Evolutionary conservation across 225 moss, liverwort and hornwort species (phyloP), one percentile per base, ranked within the genome.

Genomic region (Pseudisothecium myosuroides): DNA sequence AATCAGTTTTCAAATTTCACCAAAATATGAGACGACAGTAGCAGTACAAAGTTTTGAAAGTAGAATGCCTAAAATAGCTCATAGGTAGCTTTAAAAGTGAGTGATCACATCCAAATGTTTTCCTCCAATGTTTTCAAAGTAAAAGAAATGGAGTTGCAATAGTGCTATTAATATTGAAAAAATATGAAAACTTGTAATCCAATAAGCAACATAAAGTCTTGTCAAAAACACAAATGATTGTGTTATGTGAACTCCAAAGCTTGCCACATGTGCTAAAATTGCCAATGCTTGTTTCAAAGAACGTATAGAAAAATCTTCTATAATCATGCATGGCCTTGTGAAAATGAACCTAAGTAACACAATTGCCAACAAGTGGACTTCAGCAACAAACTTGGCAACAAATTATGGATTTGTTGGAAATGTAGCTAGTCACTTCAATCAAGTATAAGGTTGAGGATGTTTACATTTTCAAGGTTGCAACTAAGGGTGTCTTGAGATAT

Each of bases 21-120:
- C 5, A 15, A 8, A 43, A 15, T 27, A 16, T 43, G 23, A 43
- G 16, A 72, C 27, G 1, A 16, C 1, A 72, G 1, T 26, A 24
- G 5, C 1, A 7, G 5, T 4, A 43, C 5, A 43, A 27, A 72
- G 9, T 43, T 54, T 17, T 54, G 17, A 52, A 54, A 54, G 12
- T 54, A 54, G 17, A 15, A 2, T 9, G 1, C 13, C 2, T 27
- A 0, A 43, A 72, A 72, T 0, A 43, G 1, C 10, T 43, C 2
- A 43, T 27, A 27, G 4, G 5, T 4, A 15, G 7, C 9, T 4
- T 23, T 24, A 1, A 41, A 67, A 39, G 12, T 37, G 5, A 69
- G 5, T 69, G 14, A 8, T 41, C 27, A 27, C 27, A 71, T 71
- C 27, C 6, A 1, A 26, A 71, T 41, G 14, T 14, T 41, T 54